Base-by-base conservation (phyloP, 768 basidiomycete genomes). In the Suillus subluteus region DNA sequence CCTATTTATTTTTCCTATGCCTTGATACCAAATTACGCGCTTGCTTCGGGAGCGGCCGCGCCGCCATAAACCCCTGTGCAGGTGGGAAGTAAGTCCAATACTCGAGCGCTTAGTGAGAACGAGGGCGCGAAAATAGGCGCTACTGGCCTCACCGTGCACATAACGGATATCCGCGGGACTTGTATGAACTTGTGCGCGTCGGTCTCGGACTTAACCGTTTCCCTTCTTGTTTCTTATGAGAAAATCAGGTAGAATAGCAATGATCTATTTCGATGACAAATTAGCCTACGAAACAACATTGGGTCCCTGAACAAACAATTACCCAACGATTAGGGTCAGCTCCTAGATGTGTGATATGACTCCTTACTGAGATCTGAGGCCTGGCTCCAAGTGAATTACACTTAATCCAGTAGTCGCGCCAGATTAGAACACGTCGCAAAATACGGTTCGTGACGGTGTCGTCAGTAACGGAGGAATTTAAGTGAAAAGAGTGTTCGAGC, bases 71-170 rank as follows among this genome's bases (percentile, higher is more conserved):
- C 26, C 26, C 26, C 26, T 26, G 26, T 26, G 2, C 26, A 0
- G 97, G 97, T 0, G 90, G 91, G 5, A 99, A 99, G 83, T 96
- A 97, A 74, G 88, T 98, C 0, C 97, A 98, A 79, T 92, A 8
- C 81, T 96, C 23, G 93, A 94, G 71, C 79, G 81, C 21, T 96
- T 96, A 79, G 80, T 96, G 54, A 72, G 41, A 81, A 79, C 65
- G 80, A 82, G 68, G 78, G 80, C 6, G 52, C 68, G 7, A 71
- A 21, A 55, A 76, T 72, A 6, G 64, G 76, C 13, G 76, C 41
- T 35, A 23, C 74, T 4, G 84, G 86, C 21, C 37, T 58, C 37
- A 7, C 37, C 58, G 43, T 23, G 35, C 7, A 30, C 18, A 75
- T 90, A 18, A 79, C 78, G 0, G 84, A 83, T 38, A 72, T 98